Conservation (phyloP, 192 early-diverging fungal genomes). For the Umbelopsis isabellina region DNA sequence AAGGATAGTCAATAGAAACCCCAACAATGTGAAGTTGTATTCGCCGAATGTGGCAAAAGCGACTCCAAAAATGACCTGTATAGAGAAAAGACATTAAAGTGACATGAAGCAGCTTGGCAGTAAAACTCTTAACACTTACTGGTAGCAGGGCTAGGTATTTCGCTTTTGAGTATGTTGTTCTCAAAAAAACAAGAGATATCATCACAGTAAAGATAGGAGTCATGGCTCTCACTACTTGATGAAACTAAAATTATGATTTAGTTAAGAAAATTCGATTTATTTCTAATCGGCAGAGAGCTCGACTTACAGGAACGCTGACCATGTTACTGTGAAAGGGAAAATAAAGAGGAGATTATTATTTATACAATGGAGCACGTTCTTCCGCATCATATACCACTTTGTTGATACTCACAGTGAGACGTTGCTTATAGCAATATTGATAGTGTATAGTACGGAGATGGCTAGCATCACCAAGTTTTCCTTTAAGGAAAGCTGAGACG, state of each 20-base stretch:
- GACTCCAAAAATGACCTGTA: conserved; percentile 72
- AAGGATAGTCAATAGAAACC: conserved; percentile 77
- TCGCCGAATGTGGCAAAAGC: conserved; percentile 84
- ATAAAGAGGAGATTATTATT: conserved; percentile 12
- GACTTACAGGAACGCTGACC: conserved; percentile 23
- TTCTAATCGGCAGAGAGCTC: no score
- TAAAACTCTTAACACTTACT: conserved; percentile 18
- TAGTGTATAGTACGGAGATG: conserved; percentile 66
- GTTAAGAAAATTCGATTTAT: neutral
- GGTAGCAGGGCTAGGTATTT: conserved; percentile 43
- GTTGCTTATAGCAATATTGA: conserved; percentile 67
- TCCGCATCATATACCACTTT: neutral
- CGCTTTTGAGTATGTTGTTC: conserved; percentile 26
- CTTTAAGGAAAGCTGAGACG: conserved; percentile 24
- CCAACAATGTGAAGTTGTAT: conserved; percentile 71
- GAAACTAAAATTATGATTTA: conserved; percentile 39
- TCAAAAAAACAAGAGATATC: conserved; percentile 43
- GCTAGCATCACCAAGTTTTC: conserved; percentile 47
- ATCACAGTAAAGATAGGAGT: conserved; percentile 59
- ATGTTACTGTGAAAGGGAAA: conserved; percentile 11
- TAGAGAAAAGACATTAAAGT: conserved; percentile 11
- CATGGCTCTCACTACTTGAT: conserved; percentile 66
- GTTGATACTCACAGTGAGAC: conserved; percentile 56
- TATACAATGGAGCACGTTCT: neutral
- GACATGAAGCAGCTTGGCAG: neutral